Conservation (phyloP, 331 rosid species). For the Quercus tomentella region DNA sequence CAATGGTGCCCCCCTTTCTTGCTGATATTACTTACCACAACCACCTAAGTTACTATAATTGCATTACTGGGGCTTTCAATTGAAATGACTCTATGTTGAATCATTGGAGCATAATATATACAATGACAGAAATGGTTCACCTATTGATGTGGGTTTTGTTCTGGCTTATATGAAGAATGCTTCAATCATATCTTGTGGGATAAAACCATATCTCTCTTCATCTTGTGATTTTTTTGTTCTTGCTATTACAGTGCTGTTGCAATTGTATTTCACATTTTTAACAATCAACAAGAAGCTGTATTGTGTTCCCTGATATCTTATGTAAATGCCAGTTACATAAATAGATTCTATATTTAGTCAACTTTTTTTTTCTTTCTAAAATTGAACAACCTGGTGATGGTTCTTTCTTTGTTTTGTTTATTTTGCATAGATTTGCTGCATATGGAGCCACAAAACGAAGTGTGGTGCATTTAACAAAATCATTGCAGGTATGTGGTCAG, state of each 20-base stretch:
- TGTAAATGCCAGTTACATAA: background rate
- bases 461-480: slow-evolving; percentile 92
- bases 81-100: background rate
- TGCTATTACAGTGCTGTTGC: background rate
- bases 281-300: background rate
- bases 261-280: background rate
- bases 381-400: background rate
- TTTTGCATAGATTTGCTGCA: slow-evolving; percentile 80
- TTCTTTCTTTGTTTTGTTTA: slow-evolving; percentile 8
- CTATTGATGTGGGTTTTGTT: background rate
- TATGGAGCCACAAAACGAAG: slow-evolving; percentile 99
- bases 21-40: background rate
- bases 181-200: background rate
- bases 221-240: slow-evolving; percentile 1
- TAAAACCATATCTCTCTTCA: slow-evolving; percentile 5
- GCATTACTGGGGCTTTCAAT: background rate
- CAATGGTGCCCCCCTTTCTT: background rate
- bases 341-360: background rate
- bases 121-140: background rate
- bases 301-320: background rate
- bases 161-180: slow-evolving; percentile 4
- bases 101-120: slow-evolving; percentile 7
- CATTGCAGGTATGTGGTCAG: slow-evolving; percentile 63
- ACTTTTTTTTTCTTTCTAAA: background rate
- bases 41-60: background rate